Conservation (phyloP, 2,329 filamentous ascomycete genomes). For the Sporothrix pallida region DNA sequence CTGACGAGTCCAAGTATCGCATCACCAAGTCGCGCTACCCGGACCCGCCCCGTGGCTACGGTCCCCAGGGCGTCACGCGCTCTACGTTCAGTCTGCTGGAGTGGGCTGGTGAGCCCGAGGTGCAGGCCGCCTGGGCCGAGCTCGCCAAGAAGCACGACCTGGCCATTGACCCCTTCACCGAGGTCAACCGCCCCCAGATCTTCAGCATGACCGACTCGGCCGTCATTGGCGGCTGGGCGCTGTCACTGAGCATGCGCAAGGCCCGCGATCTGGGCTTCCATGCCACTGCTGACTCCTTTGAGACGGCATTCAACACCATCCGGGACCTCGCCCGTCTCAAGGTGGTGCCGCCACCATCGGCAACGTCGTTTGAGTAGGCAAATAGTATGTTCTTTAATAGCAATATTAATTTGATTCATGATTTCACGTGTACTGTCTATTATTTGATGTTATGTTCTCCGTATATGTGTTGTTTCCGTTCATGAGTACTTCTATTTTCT, state of each 20-base stretch:
- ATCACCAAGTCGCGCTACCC: conserved; percentile 8
- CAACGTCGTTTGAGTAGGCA: not conserved
- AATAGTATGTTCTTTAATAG: too few relatives aligned
- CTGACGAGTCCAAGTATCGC: conserved; percentile 34
- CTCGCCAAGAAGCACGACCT: conserved; percentile 51
- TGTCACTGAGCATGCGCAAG: conserved; percentile 43
- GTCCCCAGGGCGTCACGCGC: conserved; percentile 48
- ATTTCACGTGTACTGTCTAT: too few relatives aligned
- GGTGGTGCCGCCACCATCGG: conserved; percentile 31
- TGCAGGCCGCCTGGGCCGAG: conserved; percentile 53
- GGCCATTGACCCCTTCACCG: conserved; percentile 49
- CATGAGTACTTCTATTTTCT: too few relatives aligned
- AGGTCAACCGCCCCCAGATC: conserved; percentile 53
- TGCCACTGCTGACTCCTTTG: conserved; percentile 45
- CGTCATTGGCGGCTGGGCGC: conserved; percentile 36
- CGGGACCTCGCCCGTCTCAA: conserved; percentile 37
- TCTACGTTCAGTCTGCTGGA: conserved; percentile 49
- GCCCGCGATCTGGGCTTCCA: conserved; percentile 45
- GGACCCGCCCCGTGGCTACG: conserved; percentile 47
- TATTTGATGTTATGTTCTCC: too few relatives aligned
- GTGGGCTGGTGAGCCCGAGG: conserved; percentile 53
- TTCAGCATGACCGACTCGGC: conserved; percentile 49
- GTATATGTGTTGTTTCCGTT: too few relatives aligned
- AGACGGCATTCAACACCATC: conserved; percentile 38
- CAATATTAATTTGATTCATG: not conserved